These are phyloP conservation scores for Albophoma yamanashiensis DNA, from an alignment of 2,329 filamentous ascomycete species.

Conservation along the genomic window DNA sequence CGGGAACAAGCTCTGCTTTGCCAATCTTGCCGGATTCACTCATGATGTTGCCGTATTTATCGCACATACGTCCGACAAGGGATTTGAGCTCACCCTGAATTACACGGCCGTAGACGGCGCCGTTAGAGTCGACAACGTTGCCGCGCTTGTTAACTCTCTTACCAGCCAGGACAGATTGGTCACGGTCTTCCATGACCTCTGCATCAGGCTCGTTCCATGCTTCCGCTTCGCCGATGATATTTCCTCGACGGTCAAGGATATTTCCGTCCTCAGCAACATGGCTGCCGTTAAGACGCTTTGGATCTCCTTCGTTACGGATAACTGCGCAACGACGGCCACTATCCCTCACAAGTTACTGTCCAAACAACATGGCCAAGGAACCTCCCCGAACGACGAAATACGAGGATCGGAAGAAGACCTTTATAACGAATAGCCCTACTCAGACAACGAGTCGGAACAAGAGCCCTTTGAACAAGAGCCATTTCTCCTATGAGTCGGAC, in stretches of 20 bases:
- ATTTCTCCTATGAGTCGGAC: too few species aligned
- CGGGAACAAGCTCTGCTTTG: constrained; percentile 55
- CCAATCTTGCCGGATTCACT: constrained; percentile 65
- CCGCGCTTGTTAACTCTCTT: constrained; percentile 65
- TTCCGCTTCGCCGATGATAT: constrained; percentile 56
- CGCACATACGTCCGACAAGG: constrained; percentile 57
- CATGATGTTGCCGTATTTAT: constrained; percentile 61
- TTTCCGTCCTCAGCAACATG: too few species aligned
- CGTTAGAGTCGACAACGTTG: constrained; percentile 44
- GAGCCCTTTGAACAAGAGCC: too few species aligned
- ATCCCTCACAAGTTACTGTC: too few species aligned
- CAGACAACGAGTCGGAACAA: too few species aligned
- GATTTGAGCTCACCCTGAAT: constrained; percentile 55
- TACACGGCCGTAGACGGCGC: constrained; percentile 51
- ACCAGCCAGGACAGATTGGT: constrained; percentile 53
- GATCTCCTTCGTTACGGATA: too few species aligned
- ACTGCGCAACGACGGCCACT: too few species aligned
- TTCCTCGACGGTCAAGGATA: constrained; percentile 54
- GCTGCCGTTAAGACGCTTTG: too few species aligned
- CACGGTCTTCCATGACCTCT: constrained; percentile 42
- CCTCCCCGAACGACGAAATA: too few species aligned
- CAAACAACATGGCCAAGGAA: too few species aligned
- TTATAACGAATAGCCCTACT: too few species aligned
- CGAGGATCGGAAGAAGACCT: too few species aligned
- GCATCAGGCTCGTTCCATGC: constrained; percentile 47